phyloP scores from a whole-genome alignment of 1,284 basidiomycete genomes.

The Xerocomus minutiporus region DNA sequence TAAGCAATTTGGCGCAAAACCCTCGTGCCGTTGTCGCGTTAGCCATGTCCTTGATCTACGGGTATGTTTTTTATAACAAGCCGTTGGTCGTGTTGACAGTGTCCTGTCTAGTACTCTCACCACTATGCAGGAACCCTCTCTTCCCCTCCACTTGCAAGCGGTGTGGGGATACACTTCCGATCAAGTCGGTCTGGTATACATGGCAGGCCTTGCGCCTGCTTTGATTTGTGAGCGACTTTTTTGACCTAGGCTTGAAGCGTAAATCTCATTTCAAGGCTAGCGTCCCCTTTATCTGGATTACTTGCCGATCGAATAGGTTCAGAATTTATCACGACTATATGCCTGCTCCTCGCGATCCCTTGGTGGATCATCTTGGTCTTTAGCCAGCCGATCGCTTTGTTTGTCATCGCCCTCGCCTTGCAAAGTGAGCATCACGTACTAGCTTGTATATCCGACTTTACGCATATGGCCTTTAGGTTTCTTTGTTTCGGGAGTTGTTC shows the following conservation, averaged over 20 bases:
- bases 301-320: slow-evolving; percentile 59
- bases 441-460: slow-evolving; percentile 3
- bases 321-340: slow-evolving; percentile 50
- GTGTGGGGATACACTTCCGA: slow-evolving; percentile 58
- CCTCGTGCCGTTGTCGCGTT: slow-evolving; percentile 54
- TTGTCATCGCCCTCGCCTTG: slow-evolving; percentile 56
- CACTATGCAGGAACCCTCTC: slow-evolving; percentile 56
- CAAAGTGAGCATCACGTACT: slow-evolving; percentile 42
- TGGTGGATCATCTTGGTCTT: slow-evolving; percentile 64
- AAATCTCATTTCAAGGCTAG: slow-evolving; percentile 31
- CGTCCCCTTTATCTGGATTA: slow-evolving; percentile 60
- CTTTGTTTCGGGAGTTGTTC: slow-evolving; percentile 52
- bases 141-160: slow-evolving; percentile 61
- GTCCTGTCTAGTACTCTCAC: slow-evolving; percentile 44
- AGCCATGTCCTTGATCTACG: slow-evolving; percentile 54
- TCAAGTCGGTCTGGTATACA: slow-evolving; percentile 67
- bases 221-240: slow-evolving; percentile 49
- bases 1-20: slow-evolving; percentile 47
- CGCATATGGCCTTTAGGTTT: slow-evolving; percentile 40
- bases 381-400: slow-evolving; percentile 49
- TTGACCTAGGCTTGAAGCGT: background rate
- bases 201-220: slow-evolving; percentile 66
- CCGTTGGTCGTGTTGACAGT: background rate
- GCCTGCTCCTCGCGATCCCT: slow-evolving; percentile 54
- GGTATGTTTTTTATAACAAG: slow-evolving; percentile 36